Evolutionary conservation across 1,139 yeast genomes (phyloP).

Genomic region (Candida neerlandica): DNA sequence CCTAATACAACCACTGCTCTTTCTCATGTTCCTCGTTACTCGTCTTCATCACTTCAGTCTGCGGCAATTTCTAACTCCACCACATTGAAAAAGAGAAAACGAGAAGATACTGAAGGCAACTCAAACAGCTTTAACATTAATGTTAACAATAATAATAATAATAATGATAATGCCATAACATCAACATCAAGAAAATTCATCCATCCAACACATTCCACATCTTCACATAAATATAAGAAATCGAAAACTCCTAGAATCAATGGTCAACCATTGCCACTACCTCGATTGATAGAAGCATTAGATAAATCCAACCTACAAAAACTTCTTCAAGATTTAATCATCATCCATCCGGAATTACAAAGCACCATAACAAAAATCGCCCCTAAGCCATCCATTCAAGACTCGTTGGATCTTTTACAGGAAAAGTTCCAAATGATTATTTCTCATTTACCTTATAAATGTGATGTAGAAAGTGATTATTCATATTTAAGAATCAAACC

Average conservation of each 20-base stretch:
- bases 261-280: constrained; percentile 59
- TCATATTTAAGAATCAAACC: constrained; percentile 85
- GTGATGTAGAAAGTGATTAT: constrained; percentile 75
- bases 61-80: constrained; percentile 4
- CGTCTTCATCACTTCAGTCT: constrained; percentile 2
- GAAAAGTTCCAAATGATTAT: constrained; percentile 50
- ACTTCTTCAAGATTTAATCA: constrained; percentile 55
- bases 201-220: constrained; percentile 6
- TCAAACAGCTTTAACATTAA: background rate
- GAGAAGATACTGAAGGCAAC: constrained; percentile 4
- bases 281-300: constrained; percentile 67
- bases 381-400: constrained; percentile 58
- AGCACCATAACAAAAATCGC: constrained; percentile 54
- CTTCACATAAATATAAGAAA: constrained; percentile 25
- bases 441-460: constrained; percentile 69
- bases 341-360: constrained; percentile 63
- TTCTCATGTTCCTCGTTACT: constrained; percentile 1
- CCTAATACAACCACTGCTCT: background rate
- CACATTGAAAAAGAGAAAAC: constrained; percentile 16
- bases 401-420: constrained; percentile 53
- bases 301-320: constrained; percentile 57
- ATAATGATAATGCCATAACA: constrained; percentile 5
- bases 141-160: too few relatives aligned
- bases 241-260: constrained; percentile 44
- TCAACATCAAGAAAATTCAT: constrained; percentile 6